Base-by-base conservation (phyloP, 2,329 filamentous ascomycete genomes). In the Neopestalotiopsis rosae region DNA sequence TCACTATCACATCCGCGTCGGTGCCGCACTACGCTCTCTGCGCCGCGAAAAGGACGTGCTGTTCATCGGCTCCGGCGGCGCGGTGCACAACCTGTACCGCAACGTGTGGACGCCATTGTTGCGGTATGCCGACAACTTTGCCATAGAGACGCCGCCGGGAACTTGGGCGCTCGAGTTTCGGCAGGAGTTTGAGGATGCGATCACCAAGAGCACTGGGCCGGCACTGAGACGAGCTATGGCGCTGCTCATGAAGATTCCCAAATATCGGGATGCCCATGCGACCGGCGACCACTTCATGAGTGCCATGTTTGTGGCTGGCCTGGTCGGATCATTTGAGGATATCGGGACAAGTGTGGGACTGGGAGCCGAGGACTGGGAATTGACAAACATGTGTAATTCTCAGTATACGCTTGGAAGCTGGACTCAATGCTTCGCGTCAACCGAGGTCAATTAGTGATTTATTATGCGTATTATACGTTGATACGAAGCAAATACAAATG, bases 241-340 rank as follows among this genome's bases (percentile, higher is more conserved):
- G 24, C 14, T 14, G 28, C 17, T 62, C 3, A 62, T 62, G 61
- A 38, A 62, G 12, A 28, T 34, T 40, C 61, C 61, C 10, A n/a
- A 12, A n/a, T 62, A 40, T n/a, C n/a, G 61, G 1, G 61, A 62
- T 17, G 61, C 61, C 5, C 61, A 62, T 62, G 61, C 28, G 10
- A 62, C 61, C 28, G 61, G 42, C 30, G 61, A 62, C 9, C 61
- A 62, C 30, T 62, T 34, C 9, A 62, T 62, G 61, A 32, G 28
- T 12, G 30, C 28, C 5, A n/a, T 38, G 13, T 62, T 40, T 17
- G 32, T 40, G 5, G 61, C 61, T 2, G 61, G 61, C 5, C 13
- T 30, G 5, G 28, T 14, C 13, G 61, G 32, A 10, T 14, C 28
- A 4, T 17, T 34, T 14, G 58, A 28, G 9, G 61, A 62, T 42